These are phyloP conservation scores for Pichia nanzhaoensis DNA, from an alignment of 805 yeast species.

Conservation along the genomic window DNA sequence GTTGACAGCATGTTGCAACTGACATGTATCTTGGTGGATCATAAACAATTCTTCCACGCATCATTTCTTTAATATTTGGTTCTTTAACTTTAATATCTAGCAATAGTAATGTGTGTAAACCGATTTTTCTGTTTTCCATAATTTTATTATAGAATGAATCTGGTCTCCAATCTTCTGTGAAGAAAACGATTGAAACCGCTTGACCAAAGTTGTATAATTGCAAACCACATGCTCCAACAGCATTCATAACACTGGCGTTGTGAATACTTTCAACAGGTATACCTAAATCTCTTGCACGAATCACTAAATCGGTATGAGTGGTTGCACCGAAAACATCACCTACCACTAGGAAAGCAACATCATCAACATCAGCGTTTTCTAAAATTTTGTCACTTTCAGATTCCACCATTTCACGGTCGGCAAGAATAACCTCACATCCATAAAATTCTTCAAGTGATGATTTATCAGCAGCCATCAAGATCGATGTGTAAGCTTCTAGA, in stretches of 20 bases:
- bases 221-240: slow-evolving; percentile 96
- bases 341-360: slow-evolving; percentile 90
- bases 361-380: slow-evolving; percentile 68
- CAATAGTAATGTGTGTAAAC: slow-evolving; percentile 82
- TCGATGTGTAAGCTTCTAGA: slow-evolving; percentile 91
- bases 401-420: slow-evolving; percentile 94
- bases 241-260: slow-evolving; percentile 97
- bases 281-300: slow-evolving; percentile 80
- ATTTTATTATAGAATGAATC: slow-evolving; percentile 89
- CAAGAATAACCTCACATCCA: slow-evolving; percentile 77
- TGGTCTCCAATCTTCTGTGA: slow-evolving; percentile 94
- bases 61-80: slow-evolving; percentile 90
- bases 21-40: slow-evolving; percentile 98
- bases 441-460: slow-evolving; percentile 72
- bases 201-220: slow-evolving; percentile 95
- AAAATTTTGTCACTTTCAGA: slow-evolving; percentile 79
- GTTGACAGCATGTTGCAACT: slow-evolving; percentile 82
- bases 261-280: slow-evolving; percentile 80
- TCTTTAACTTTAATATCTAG: slow-evolving; percentile 95
- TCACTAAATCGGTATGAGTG: slow-evolving; percentile 89
- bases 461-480: slow-evolving; percentile 85
- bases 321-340: slow-evolving; percentile 99
- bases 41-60: slow-evolving; percentile 82
- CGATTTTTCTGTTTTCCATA: slow-evolving; percentile 82
- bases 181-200: slow-evolving; percentile 93